Evolutionary conservation across 2,329 filamentous ascomycete genomes (phyloP).

Genomic region (Epichloe elymi): DNA sequence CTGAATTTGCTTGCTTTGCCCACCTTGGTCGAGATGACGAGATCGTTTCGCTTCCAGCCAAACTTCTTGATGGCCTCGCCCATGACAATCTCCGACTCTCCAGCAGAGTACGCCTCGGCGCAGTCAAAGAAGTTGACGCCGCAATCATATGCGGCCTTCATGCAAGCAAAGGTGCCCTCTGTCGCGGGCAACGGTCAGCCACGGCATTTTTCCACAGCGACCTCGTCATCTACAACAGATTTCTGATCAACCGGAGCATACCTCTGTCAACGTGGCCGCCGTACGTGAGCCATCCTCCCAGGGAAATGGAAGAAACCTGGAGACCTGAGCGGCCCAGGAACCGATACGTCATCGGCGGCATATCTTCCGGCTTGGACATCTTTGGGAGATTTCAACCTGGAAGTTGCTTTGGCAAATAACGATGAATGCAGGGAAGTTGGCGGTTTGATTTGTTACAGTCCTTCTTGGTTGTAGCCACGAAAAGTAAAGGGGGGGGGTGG

Average conservation of each 20-base stretch:
- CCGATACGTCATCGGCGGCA: conserved; percentile 53
- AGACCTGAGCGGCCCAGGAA: conserved; percentile 59
- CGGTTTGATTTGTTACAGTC: background rate
- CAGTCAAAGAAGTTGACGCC: conserved; percentile 53
- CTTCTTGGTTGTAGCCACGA: too few relatives aligned
- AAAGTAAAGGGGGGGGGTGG: too few relatives aligned
- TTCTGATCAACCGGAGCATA: conserved; percentile 14
- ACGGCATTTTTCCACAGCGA: background rate
- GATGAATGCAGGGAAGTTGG: background rate
- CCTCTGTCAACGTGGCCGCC: conserved; percentile 59
- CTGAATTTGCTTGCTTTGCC: background rate
- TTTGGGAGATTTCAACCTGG: background rate
- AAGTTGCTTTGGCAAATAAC: background rate
- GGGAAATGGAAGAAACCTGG: conserved; percentile 59
- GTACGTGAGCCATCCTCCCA: conserved; percentile 63
- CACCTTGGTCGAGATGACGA: conserved; percentile 49
- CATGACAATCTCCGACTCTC: conserved; percentile 51
- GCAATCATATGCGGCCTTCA: conserved; percentile 46
- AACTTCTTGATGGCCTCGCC: conserved; percentile 46
- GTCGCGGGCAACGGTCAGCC: background rate
- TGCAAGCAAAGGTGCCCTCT: conserved; percentile 39
- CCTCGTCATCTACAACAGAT: background rate
- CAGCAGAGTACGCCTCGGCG: conserved; percentile 43
- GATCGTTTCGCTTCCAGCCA: conserved; percentile 47
- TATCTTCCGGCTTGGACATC: conserved; percentile 29